phyloP scores from a whole-genome alignment of 2,329 filamentous ascomycete genomes.

The Coniochaeta prunicola region DNA sequence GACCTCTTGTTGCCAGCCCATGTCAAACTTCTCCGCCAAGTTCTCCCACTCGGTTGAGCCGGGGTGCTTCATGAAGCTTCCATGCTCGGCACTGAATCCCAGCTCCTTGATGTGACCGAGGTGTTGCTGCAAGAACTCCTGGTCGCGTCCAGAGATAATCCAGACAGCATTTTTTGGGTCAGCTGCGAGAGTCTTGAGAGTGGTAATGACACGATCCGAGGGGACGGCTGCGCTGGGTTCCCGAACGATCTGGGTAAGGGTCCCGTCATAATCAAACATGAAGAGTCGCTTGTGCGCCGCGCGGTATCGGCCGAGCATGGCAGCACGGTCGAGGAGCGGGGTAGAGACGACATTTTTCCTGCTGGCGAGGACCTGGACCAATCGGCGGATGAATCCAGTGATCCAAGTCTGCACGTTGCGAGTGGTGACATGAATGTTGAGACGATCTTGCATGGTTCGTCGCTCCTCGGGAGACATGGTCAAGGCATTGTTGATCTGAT shows the following conservation, averaged over 20 bases:
- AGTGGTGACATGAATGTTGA: slow-evolving; percentile 78
- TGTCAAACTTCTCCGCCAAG: slow-evolving; percentile 76
- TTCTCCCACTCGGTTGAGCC: slow-evolving; percentile 77
- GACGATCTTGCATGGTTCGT: slow-evolving; percentile 59
- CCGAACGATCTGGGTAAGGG: slow-evolving; percentile 88
- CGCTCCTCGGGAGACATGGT: slow-evolving; percentile 65
- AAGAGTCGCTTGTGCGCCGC: slow-evolving; percentile 74
- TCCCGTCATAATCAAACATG: slow-evolving; percentile 99
- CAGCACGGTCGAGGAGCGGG: slow-evolving; percentile 69
- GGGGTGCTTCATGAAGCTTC: slow-evolving; percentile 86
- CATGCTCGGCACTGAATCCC: slow-evolving; percentile 95
- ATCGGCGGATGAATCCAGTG: slow-evolving; percentile 66
- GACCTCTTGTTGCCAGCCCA: slow-evolving; percentile 88
- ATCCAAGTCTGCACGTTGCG: slow-evolving; percentile 88
- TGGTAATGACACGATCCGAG: slow-evolving; percentile 73
- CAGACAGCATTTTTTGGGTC: slow-evolving; percentile 86
- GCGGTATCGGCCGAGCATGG: slow-evolving; percentile 67
- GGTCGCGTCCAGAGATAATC: slow-evolving; percentile 95
- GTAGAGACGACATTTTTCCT: slow-evolving; percentile 71
- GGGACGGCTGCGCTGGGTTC: slow-evolving; percentile 87
- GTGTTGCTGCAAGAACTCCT: slow-evolving; percentile 83
- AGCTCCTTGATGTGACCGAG: slow-evolving; percentile 85
- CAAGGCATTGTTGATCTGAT: slow-evolving; percentile 74
- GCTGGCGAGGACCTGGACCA: slow-evolving; percentile 73
- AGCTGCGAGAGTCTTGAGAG: slow-evolving; percentile 69